phyloP scores from a whole-genome alignment of 2,329 filamentous ascomycete species.

The Colletotrichum tropicicola region DNA sequence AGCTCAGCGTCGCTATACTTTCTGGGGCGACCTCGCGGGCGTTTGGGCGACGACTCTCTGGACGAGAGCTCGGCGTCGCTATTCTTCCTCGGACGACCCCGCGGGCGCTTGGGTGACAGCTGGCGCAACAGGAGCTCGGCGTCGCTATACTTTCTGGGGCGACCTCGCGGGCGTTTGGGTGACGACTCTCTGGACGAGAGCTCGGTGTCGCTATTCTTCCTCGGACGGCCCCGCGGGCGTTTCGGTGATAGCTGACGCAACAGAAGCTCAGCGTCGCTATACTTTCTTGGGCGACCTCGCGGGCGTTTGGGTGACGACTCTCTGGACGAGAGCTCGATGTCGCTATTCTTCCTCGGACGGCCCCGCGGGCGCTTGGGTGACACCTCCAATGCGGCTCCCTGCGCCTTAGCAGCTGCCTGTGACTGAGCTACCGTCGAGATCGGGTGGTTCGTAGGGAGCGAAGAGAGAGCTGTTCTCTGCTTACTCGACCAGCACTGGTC shows the following conservation, averaged over 20 bases:
- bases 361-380: constrained; percentile 42
- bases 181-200: constrained; percentile 36
- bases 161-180: constrained; percentile 47
- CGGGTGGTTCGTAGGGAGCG: constrained; percentile 31
- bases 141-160: too few species aligned
- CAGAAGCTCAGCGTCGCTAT: neutral
- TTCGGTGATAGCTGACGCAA: constrained; percentile 43
- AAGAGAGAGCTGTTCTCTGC: constrained; percentile 35
- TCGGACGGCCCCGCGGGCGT: constrained; percentile 39
- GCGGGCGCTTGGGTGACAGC: too few species aligned
- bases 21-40: constrained; percentile 49
- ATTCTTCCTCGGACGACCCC: constrained; percentile 47
- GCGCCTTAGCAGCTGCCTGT: neutral
- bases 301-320: constrained; percentile 45
- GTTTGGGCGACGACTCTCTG: constrained; percentile 44
- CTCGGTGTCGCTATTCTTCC: constrained; percentile 30
- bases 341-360: constrained; percentile 43
- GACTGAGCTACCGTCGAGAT: constrained; percentile 10
- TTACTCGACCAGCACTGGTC: constrained; percentile 77
- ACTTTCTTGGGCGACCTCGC: constrained; percentile 39
- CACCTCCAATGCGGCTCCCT: constrained; percentile 21
- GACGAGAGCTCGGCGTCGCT: neutral
- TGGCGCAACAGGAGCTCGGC: too few species aligned
- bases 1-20: neutral
- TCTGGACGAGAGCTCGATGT: constrained; percentile 18